These are phyloP conservation scores for Wallacemonas collosoma DNA, from an alignment of 208 protist genomes.

Conservation along the genomic window DNA sequence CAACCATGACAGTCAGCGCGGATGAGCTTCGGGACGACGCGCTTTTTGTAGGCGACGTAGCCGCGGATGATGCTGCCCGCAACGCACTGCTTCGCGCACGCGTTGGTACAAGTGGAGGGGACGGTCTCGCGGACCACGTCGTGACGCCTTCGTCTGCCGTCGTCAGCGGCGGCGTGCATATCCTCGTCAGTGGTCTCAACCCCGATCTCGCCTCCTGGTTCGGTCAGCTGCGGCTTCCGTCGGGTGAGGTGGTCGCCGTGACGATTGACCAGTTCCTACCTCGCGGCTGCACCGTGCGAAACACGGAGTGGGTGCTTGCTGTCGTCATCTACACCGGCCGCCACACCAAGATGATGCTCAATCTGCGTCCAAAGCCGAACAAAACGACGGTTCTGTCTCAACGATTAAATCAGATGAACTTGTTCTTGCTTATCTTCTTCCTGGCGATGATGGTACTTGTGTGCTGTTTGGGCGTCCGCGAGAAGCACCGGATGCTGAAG, in stretches of 20 bases:
- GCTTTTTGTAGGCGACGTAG: not conserved
- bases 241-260: slow-evolving; percentile 53
- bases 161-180: slow-evolving; percentile 33
- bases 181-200: slow-evolving; percentile 57
- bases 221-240: slow-evolving; percentile 60
- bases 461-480: slow-evolving; percentile 49
- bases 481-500: slow-evolving; percentile 35
- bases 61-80: slow-evolving; percentile 9
- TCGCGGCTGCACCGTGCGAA: slow-evolving; percentile 83
- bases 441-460: slow-evolving; percentile 61
- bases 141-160: not conserved
- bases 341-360: slow-evolving; percentile 90
- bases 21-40: not conserved
- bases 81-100: slow-evolving; percentile 1
- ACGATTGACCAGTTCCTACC: slow-evolving; percentile 89
- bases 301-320: slow-evolving; percentile 90
- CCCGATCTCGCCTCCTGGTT: slow-evolving; percentile 70
- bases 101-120: not conserved
- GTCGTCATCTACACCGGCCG: slow-evolving; percentile 86
- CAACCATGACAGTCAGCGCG: slow-evolving; percentile 3
- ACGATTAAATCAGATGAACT: slow-evolving; percentile 83
- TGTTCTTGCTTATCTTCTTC: slow-evolving; percentile 70
- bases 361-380: slow-evolving; percentile 51
- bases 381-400: slow-evolving; percentile 70
- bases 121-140: not conserved